Evolutionary conservation across 768 basidiomycete species (phyloP), one percentile per base, ranked within the genome.

Genomic region (Gloeopeniophorella convolvens): DNA sequence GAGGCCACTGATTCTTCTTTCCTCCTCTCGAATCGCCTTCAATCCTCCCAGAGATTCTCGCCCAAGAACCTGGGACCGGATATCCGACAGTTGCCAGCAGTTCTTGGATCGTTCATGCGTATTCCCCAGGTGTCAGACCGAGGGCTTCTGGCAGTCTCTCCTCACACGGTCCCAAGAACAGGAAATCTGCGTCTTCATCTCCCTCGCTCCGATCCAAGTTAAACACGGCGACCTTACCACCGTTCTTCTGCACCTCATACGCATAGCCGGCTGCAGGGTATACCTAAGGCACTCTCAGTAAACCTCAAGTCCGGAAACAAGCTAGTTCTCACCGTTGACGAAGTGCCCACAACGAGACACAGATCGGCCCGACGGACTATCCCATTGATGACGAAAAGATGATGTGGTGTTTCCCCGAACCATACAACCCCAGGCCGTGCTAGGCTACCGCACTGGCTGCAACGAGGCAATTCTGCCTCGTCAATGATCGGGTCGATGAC

Each of bases 161-260:
- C 59, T 75, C 75, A 56, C 77, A 79, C 31, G 71, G 69, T 1
- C 77, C 75, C 8, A 72, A 52, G 59, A 80, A 77, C 16, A 77
- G 59, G 57, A 72, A 81, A 56, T 79, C 72, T 0, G 74, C 74
- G 0, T 71, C 60, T 13, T 65, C 57, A 42, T 74, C 73, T 1
- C 68, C 70, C 12, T 59, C 31, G 18, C 55, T 66, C 8, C 62
- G 43, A 26, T 70, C 64, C 11, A 68, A 20, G 37, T 69, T 69
- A 60, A 68, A 67, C 5, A 70, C 64, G 0, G 70, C 69, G 6
- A 67, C 66, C 35, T 61, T 66, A 10, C 68, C 71, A 5, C 67
- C 70, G n/a, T 59, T 30, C 1, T 44, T 37, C 35, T 56, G n/a
- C 11, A 69, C 64, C 13, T 48, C 49, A 13, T 31, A 31, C 20